Base-by-base conservation (phyloP, 2,329 filamentous ascomycete species). In the Calonectria hongkongensis region DNA sequence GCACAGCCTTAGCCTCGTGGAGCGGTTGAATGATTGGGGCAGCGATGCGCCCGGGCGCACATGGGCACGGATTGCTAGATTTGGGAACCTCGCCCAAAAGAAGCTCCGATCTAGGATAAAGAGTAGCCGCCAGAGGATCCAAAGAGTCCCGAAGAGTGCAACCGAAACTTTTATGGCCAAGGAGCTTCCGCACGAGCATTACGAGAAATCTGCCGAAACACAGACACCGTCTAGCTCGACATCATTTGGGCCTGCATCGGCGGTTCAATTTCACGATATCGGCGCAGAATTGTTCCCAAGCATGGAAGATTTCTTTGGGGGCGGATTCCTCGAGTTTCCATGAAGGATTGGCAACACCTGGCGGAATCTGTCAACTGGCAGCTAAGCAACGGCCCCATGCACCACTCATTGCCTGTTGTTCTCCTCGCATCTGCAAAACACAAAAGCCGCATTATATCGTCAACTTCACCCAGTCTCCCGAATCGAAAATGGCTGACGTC, bases 81-180 rank as follows among this genome's bases (percentile, higher is more conserved):
- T 68, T 48, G 54, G 66, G 16, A 50, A n/a, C 25, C 27, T 68
- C 3, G 66, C 66, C 15, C 62, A 68, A 10, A 43, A 68, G 6
- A 68, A 62, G 36, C 43, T 68, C 16, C 58, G 39, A 0, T 21
- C 58, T 2, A 45, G 58, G 25, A 58, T 58, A 18, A n/a, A 25
- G 33, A 58, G 33, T 5, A n/a, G 15, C 16, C 58, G 16, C 25
- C 21, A 10, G 12, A 28, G 36, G 28, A 18, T 4, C 8, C 15
- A 27, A 12, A 6, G 16, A n/a, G 36, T 25, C 18, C 3, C 36
- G 7, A 41, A 5, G 3, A 10, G 21, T 4, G 30, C 2, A 13
- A 13, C 12, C 16, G 30, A 25, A 41, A 58, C 10, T 8, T 21
- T 39, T 21, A 21, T 13, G 8, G 21, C 43, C 39, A n/a, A 8